Conservation (phyloP, 208 protist genomes). For the Wallacemonas rigidus region DNA sequence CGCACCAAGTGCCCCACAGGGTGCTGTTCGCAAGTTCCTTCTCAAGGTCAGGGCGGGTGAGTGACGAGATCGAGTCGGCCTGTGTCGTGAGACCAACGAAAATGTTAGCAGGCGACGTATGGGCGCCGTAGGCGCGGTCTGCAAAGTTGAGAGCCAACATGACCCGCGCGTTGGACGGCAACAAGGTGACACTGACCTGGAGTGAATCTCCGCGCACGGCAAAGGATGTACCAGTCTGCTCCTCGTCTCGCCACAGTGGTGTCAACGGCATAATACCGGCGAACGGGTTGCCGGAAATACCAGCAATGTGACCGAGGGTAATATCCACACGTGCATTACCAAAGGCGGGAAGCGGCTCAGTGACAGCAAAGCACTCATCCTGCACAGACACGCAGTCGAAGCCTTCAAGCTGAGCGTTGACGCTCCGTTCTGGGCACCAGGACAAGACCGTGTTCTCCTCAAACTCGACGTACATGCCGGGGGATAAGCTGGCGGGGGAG, state of each 20-base stretch:
- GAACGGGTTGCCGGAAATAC: constrained; percentile 76
- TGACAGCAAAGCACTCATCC: constrained; percentile 65
- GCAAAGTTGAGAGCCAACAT: constrained; percentile 34
- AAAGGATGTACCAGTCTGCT: constrained; percentile 33
- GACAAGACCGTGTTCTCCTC: constrained; percentile 65
- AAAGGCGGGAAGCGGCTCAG: constrained; percentile 52
- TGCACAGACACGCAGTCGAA: constrained; percentile 45
- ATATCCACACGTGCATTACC: constrained; percentile 67
- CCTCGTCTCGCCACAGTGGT: constrained; percentile 63
- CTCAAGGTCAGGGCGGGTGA: constrained; percentile 65
- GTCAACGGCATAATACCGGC: constrained; percentile 73
- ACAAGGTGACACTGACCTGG: constrained; percentile 58
- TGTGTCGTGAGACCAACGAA: constrained; percentile 82
- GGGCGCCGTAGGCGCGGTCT: constrained; percentile 25
- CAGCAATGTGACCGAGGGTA: constrained; percentile 61
- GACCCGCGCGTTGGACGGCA: constrained; percentile 68
- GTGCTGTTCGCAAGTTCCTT: constrained; percentile 55
- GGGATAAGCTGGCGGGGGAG: constrained; percentile 45
- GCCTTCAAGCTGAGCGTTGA: constrained; percentile 66
- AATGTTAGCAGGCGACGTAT: constrained; percentile 45
- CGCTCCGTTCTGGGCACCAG: constrained; percentile 68
- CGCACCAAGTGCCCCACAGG: constrained; percentile 85
- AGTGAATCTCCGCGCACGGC: constrained; percentile 54
- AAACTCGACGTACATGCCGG: constrained; percentile 73
- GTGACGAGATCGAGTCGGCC: constrained; percentile 34